phyloP scores from a whole-genome alignment of 2,329 filamentous ascomycete species.

The Claviceps humidiphila region DNA sequence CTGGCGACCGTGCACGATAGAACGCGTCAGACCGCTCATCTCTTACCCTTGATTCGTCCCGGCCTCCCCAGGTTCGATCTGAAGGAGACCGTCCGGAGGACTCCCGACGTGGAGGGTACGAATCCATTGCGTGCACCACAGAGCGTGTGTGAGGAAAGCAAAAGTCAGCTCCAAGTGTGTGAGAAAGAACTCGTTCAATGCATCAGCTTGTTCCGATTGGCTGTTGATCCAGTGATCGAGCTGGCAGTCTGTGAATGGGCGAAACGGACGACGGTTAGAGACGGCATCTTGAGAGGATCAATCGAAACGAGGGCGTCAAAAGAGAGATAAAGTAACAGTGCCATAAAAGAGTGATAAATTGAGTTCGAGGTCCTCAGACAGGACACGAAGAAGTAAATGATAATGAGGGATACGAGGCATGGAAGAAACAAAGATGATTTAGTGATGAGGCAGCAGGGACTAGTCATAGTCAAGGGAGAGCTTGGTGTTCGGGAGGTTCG shows the following conservation, averaged over 20 bases:
- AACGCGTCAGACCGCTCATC: constrained; percentile 46
- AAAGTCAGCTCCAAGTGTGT: background rate
- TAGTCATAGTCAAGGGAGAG: background rate
- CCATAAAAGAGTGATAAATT: background rate
- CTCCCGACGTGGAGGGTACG: constrained; percentile 41
- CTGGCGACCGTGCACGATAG: constrained; percentile 56
- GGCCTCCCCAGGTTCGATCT: constrained; percentile 39
- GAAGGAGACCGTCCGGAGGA: constrained; percentile 36
- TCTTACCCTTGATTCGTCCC: constrained; percentile 38
- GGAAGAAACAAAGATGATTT: background rate
- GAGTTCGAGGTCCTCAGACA: constrained; percentile 2
- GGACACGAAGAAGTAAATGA: constrained; percentile 4
- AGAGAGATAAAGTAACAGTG: constrained; percentile 9
- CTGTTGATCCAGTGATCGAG: constrained; percentile 10
- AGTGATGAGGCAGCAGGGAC: background rate
- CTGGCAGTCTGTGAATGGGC: constrained; percentile 32
- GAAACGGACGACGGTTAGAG: constrained; percentile 43
- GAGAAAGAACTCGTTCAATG: background rate
- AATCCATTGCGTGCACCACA: constrained; percentile 31
- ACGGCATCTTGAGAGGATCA: constrained; percentile 27
- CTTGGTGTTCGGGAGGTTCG: constrained; percentile 6
- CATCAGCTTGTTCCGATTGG: constrained; percentile 4
- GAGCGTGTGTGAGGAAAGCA: background rate
- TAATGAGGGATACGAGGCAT: constrained; percentile 6
- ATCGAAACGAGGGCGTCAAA: constrained; percentile 11